Conservation (phyloP, 164 flowering plant species). For the Stephania japonica region DNA sequence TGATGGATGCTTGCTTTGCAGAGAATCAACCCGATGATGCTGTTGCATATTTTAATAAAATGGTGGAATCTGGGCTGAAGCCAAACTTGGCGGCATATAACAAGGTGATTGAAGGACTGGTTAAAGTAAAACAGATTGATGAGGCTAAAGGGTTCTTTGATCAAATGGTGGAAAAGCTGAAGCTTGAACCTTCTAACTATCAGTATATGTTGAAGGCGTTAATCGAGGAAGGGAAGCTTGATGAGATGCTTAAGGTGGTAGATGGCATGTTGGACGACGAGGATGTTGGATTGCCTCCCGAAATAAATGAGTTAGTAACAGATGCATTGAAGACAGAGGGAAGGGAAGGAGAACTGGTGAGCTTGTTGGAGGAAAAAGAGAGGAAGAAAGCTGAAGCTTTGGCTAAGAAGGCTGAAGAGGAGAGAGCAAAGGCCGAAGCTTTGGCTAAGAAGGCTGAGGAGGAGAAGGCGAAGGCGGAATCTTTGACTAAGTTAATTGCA, state of each 20-base stretch:
- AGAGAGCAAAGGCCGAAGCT: constrained; percentile 8
- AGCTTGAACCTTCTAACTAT: constrained; percentile 54
- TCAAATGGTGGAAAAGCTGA: constrained; percentile 76
- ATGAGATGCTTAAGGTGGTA: constrained; percentile 60
- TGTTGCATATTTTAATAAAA: constrained; percentile 58
- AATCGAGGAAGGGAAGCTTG: constrained; percentile 53
- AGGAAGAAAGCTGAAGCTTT: constrained; percentile 58
- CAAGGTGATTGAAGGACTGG: constrained; percentile 55
- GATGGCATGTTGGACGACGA: constrained; percentile 58
- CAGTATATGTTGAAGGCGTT: constrained; percentile 59
- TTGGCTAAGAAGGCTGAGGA: neutral
- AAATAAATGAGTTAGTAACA: constrained; percentile 57
- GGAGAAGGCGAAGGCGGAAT: neutral
- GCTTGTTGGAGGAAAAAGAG: constrained; percentile 67
- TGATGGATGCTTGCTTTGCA: constrained; percentile 78
- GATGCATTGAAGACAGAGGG: constrained; percentile 63
- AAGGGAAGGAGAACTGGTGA: constrained; percentile 68
- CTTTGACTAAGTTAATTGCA: neutral
- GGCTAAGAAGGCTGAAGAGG: constrained; percentile 28
- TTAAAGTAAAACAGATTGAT: constrained; percentile 59
- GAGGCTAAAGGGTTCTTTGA: constrained; percentile 75
- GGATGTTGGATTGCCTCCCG: constrained; percentile 39
- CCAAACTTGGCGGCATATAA: constrained; percentile 69
- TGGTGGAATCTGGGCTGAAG: constrained; percentile 68
- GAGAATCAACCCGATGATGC: constrained; percentile 61